A percentile compares a stretch with the other conserved stretches of the same genome.
Evolutionary conservation across 1,284 basidiomycete genomes (phyloP).

Genomic region (Takashimella tepidaria): DNA sequence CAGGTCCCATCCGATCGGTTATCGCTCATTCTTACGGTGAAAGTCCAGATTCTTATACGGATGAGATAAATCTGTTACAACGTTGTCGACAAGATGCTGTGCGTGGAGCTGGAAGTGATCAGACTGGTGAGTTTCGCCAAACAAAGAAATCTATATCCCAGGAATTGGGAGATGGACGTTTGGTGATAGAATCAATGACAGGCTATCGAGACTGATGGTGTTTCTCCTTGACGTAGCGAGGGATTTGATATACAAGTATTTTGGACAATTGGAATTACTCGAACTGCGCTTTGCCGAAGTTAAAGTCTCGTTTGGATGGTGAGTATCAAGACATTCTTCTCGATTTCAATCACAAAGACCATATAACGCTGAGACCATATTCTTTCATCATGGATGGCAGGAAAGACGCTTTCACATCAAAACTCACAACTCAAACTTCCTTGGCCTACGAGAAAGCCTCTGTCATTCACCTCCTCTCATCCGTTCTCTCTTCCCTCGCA

Average conservation of each 20-base stretch:
- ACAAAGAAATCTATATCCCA: too few relatives aligned
- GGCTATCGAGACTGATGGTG: too few relatives aligned
- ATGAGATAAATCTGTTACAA: slow-evolving; percentile 78
- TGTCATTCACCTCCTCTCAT: slow-evolving; percentile 93
- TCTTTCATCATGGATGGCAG: too few relatives aligned
- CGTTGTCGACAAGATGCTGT: slow-evolving; percentile 93
- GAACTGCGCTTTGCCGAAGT: slow-evolving; percentile 96
- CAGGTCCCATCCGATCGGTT: slow-evolving; percentile 73
- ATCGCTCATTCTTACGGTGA: slow-evolving; percentile 94
- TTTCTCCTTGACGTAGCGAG: slow-evolving; percentile 63
- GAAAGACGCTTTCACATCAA: slow-evolving; percentile 93
- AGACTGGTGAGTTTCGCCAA: slow-evolving; percentile 72
- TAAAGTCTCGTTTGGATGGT: slow-evolving; percentile 88
- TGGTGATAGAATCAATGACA: background rate
- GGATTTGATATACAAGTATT: slow-evolving; percentile 97
- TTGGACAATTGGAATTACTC: slow-evolving; percentile 95
- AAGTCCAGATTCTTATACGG: slow-evolving; percentile 75
- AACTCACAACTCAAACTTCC: slow-evolving; percentile 88
- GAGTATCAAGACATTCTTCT: too few relatives aligned
- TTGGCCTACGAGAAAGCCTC: slow-evolving; percentile 98
- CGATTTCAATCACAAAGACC: too few relatives aligned
- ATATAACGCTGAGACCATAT: too few relatives aligned
- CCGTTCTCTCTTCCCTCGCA: slow-evolving; percentile 86
- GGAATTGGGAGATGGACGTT: too few relatives aligned
- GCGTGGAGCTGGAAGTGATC: slow-evolving; percentile 86